phyloP scores from a whole-genome alignment of 352 stramenopile species.

The Pythium volutum region DNA sequence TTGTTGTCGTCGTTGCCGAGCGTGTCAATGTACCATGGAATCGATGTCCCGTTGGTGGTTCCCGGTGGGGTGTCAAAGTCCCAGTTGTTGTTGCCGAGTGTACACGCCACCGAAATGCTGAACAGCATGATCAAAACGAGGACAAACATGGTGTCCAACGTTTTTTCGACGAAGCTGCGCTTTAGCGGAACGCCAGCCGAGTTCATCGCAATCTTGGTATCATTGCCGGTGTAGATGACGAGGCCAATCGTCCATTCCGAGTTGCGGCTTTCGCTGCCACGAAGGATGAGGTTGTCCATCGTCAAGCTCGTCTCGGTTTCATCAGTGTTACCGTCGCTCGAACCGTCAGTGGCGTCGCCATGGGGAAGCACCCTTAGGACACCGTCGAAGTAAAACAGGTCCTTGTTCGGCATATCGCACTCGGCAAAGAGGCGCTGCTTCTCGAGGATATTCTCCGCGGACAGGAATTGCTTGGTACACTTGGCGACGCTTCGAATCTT shows the following conservation, averaged over 20 bases:
- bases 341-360: constrained; percentile 2
- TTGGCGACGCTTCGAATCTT: constrained; percentile 83
- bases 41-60: constrained; percentile 30
- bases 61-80: constrained; percentile 46
- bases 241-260: constrained; percentile 83
- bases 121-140: constrained; percentile 85
- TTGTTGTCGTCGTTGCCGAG: constrained; percentile 42
- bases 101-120: constrained; percentile 79
- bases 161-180: constrained; percentile 86
- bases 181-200: constrained; percentile 76
- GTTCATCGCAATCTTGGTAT: constrained; percentile 88
- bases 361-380: constrained; percentile 45
- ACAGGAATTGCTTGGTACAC: constrained; percentile 73
- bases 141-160: constrained; percentile 86
- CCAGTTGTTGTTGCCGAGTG: constrained; percentile 84
- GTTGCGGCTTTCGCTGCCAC: constrained; percentile 83
- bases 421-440: constrained; percentile 64
- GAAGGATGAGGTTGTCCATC: constrained; percentile 87
- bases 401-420: constrained; percentile 80
- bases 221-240: constrained; percentile 80
- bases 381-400: constrained; percentile 86
- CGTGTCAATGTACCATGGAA: constrained; percentile 69
- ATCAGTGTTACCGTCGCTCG: constrained; percentile 4
- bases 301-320: constrained; percentile 61
- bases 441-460: constrained; percentile 70